Base-by-base conservation (phyloP, 2,329 filamentous ascomycete genomes). In the Aspergillus chevalieri region DNA sequence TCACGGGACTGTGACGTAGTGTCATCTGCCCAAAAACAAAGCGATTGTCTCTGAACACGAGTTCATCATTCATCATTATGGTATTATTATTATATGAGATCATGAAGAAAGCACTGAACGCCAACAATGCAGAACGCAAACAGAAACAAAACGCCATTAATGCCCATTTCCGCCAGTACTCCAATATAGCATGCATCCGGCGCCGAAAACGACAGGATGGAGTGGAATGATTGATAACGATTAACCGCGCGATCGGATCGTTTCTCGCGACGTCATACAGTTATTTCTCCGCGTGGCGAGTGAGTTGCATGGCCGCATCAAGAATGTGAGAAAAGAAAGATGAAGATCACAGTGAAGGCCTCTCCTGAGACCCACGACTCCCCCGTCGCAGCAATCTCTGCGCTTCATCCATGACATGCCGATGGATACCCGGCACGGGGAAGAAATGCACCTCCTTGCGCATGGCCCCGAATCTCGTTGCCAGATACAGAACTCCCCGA, bases 391-490 rank as follows among this genome's bases (percentile, higher is more conserved):
- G 28, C 48, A 56, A 44, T 46, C 57, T 48, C 46, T 50, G 54
- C 38, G 56, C 57, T 38, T 65, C 60, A 38, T 60, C 59, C 22
- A 64, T 53, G 38, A 64, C 53, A 55, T 56, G 50, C 30, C 56
- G 57, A 45, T 65, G 56, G 7, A 56, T 51, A 21, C 56, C 52
- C n/a, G 61, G 62, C 43, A 64, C 30, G n/a, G 65, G 62, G 47
- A 62, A 61, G 47, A 68, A 67, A 47, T 59, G 57, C 26, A 68
- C 47, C 39, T 67, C 61, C 43, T 60, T 60, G 10, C 60, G 53
- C 43, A 60, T 24, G 0, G 53, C 47, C 7, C 57, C 63, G 49
- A 67, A 67, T 7, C 55, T 56, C 19, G 54, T 65, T 4, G 60
- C 63, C 9, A 68, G 59, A 46, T 64, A 59, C 24, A 61, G 52